Evolutionary conservation across 495 filamentous ascomycete species (phyloP).

Genomic region (Letharia lupina): DNA sequence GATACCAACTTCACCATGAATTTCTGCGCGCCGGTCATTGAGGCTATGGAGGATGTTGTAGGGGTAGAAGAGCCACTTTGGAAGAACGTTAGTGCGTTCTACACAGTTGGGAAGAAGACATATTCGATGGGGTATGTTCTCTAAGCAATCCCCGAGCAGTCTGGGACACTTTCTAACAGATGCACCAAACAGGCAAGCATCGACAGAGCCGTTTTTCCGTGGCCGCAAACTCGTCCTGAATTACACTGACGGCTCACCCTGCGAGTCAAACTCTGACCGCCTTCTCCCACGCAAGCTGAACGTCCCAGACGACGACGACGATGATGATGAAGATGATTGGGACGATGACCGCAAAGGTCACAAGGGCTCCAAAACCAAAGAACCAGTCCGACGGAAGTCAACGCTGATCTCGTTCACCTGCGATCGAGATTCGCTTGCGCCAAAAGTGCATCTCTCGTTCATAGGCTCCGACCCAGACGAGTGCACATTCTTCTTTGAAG

Average conservation of each 20-base stretch:
- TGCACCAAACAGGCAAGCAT: conserved; percentile 49
- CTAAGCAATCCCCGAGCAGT: not conserved
- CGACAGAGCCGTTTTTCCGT: conserved; percentile 60
- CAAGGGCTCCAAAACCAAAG: conserved; percentile 39
- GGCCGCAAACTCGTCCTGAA: conserved; percentile 88
- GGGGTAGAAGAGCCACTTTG: conserved; percentile 56
- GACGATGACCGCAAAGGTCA: conserved; percentile 34
- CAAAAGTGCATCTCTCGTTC: conserved; percentile 63
- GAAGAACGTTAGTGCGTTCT: conserved; percentile 88
- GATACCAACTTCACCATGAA: conserved; percentile 90
- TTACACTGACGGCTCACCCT: conserved; percentile 85
- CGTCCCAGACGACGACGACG: conserved; percentile 33
- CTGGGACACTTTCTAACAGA: not conserved
- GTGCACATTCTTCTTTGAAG: conserved; percentile 95
- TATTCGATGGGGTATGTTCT: conserved; percentile 73
- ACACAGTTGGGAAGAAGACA: conserved; percentile 58
- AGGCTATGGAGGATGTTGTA: conserved; percentile 60
- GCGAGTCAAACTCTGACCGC: conserved; percentile 35
- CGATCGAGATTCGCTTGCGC: conserved; percentile 59
- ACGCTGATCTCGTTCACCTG: conserved; percentile 90
- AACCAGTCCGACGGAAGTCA: conserved; percentile 59
- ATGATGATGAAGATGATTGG: conserved; percentile 33
- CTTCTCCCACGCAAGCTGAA: conserved; percentile 29
- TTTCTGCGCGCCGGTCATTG: conserved; percentile 81
- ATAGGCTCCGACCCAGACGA: conserved; percentile 74